Percentiles rank a stretch among this genome's conserved stretches.
Evolutionary conservation across 2,329 filamentous ascomycete species (phyloP).

Genomic region (Bipolaris sorokiniana): DNA sequence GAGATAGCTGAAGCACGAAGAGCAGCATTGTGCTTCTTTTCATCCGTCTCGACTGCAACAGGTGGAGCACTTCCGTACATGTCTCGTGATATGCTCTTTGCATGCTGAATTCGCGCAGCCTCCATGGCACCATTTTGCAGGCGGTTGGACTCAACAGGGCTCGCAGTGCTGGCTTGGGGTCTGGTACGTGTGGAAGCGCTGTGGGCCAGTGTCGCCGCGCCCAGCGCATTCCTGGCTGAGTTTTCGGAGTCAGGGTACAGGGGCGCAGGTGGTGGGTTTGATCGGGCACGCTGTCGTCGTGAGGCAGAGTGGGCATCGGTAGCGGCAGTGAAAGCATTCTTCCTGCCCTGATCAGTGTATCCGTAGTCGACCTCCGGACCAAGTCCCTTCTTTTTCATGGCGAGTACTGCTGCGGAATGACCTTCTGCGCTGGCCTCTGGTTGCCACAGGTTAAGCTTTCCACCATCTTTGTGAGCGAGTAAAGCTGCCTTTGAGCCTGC

Average conservation of each 20-base stretch:
- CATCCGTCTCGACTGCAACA: conserved; percentile 73
- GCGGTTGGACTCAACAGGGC: conserved; percentile 41
- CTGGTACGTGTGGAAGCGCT: conserved; percentile 46
- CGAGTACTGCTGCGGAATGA: conserved; percentile 72
- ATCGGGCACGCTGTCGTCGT: conserved; percentile 67
- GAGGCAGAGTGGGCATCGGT: conserved; percentile 71
- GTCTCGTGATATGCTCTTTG: conserved; percentile 71
- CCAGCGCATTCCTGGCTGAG: conserved; percentile 71
- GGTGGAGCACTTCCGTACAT: conserved; percentile 81
- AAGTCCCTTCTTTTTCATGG: conserved; percentile 62
- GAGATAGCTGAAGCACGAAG: conserved; percentile 82
- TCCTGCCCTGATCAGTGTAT: conserved; percentile 59
- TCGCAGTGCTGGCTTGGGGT: conserved; percentile 14
- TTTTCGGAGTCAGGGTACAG: conserved; percentile 64
- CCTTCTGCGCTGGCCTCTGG: conserved; percentile 60
- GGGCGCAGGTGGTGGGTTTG: conserved; percentile 57
- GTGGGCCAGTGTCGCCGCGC: conserved; percentile 73
- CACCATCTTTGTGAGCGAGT: conserved; percentile 64
- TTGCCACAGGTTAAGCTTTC: conserved; percentile 59
- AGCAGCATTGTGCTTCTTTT: conserved; percentile 73
- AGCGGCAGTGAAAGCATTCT: conserved; percentile 75
- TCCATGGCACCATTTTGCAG: conserved; percentile 60
- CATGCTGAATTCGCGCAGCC: conserved; percentile 68
- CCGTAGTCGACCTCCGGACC: conserved; percentile 56
- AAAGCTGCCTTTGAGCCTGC: conserved; percentile 77